Evolutionary conservation across 768 basidiomycete genomes (phyloP).

Genomic region (Xerocomellus dryophilus): DNA sequence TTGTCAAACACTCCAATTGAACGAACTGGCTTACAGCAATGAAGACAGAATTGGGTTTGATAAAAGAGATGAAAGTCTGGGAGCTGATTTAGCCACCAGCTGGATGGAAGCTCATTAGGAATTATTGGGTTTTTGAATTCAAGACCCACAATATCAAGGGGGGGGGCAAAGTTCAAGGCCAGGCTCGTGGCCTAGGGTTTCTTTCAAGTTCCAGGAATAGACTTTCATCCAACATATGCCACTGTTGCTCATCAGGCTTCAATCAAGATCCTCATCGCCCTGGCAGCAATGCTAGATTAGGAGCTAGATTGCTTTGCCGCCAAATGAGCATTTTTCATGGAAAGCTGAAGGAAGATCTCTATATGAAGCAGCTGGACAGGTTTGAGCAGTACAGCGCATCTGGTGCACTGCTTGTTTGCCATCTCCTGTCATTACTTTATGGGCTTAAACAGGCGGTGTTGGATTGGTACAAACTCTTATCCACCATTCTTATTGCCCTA

Average conservation of each 20-base stretch:
- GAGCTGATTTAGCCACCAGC: too few relatives aligned
- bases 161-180: too few relatives aligned
- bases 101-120: too few relatives aligned
- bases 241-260: constrained; percentile 7
- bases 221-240: constrained; percentile 15
- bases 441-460: background rate
- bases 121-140: too few relatives aligned
- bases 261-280: background rate
- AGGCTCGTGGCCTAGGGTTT: background rate
- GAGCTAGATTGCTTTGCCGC: constrained; percentile 5
- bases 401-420: too few relatives aligned
- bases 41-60: too few relatives aligned
- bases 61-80: too few relatives aligned
- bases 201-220: too few relatives aligned
- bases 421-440: background rate
- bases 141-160: too few relatives aligned
- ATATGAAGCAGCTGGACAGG: constrained; percentile 35
- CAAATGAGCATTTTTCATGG: constrained; percentile 5
- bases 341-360: constrained; percentile 22
- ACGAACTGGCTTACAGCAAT: too few relatives aligned
- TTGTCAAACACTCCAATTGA: too few relatives aligned
- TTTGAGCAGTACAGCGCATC: constrained; percentile 18
- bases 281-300: background rate
- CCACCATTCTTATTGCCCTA: background rate
- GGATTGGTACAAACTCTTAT: constrained; percentile 9